These are phyloP conservation scores for Moricandia arvensis DNA, from an alignment of 345 rosid species.

Conservation along the genomic window DNA sequence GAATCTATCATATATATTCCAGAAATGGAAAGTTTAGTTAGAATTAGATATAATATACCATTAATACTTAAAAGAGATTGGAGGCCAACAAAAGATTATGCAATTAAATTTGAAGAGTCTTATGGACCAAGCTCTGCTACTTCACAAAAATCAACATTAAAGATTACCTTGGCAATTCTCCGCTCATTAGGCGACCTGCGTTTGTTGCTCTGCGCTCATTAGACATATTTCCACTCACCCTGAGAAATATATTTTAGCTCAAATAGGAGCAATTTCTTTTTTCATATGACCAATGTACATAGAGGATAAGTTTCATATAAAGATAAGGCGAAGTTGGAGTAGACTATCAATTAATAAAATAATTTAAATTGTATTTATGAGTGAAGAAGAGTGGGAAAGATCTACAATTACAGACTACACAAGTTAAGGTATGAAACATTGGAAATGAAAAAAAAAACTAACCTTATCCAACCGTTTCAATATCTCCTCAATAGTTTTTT, in stretches of 20 bases:
- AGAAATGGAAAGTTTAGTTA: background rate
- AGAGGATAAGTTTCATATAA: background rate
- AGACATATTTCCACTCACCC: background rate
- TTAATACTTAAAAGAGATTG: slow-evolving; percentile 28
- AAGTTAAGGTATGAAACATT: background rate
- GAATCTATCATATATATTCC: slow-evolving; percentile 43
- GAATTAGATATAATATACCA: too few relatives aligned
- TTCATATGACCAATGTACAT: background rate
- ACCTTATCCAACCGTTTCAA: background rate
- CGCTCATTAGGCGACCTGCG: background rate
- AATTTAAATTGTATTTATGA: background rate
- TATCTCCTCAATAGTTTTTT: slow-evolving; percentile 95
- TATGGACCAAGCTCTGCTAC: background rate
- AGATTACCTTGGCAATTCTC: background rate
- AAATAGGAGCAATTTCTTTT: background rate
- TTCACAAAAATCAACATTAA: background rate
- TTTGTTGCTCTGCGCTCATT: background rate
- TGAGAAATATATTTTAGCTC: background rate
- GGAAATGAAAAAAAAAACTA: background rate
- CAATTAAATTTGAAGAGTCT: background rate
- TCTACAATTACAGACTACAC: background rate
- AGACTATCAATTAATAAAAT: background rate
- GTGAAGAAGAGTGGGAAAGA: background rate
- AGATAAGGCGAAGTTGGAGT: background rate
- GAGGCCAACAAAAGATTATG: background rate